Percentiles rank a stretch among this genome's conserved stretches.
phyloP scores from a whole-genome alignment of 2,329 filamentous ascomycete genomes.

The Colletotrichum orbiculare region DNA sequence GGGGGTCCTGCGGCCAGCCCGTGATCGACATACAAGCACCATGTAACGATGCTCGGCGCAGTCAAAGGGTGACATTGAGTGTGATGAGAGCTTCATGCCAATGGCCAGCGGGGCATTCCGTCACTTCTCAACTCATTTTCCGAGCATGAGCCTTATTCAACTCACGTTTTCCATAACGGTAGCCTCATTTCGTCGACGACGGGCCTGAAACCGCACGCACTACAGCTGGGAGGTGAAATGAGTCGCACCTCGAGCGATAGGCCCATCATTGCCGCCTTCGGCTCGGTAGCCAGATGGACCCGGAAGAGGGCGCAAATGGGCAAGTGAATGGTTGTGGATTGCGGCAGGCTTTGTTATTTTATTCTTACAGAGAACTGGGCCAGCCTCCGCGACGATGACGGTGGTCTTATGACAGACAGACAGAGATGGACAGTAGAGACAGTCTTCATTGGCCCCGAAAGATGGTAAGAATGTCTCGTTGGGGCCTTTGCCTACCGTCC shows the following conservation, averaged over 20 bases:
- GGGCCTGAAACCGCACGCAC: neutral
- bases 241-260: neutral
- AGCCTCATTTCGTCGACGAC: neutral
- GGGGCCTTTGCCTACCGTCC: too few relatives aligned
- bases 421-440: too few relatives aligned
- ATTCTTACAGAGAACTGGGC: neutral
- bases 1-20: neutral
- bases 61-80: neutral
- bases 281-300: neutral
- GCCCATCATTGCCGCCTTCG: constrained; percentile 1
- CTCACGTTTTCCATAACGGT: neutral
- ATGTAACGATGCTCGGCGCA: neutral
- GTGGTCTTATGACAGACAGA: neutral
- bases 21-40: neutral
- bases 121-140: fast-evolving
- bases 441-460: too few relatives aligned
- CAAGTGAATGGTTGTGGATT: constrained; percentile 3
- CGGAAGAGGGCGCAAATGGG: neutral
- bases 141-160: fast-evolving
- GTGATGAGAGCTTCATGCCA: too few relatives aligned
- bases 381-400: constrained; percentile 3
- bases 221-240: neutral
- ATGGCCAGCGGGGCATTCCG: too few relatives aligned
- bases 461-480: neutral
- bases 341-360: neutral